These are phyloP conservation scores for Articulospora tetracladia DNA, from an alignment of 495 filamentous ascomycete species.

Conservation along the genomic window DNA sequence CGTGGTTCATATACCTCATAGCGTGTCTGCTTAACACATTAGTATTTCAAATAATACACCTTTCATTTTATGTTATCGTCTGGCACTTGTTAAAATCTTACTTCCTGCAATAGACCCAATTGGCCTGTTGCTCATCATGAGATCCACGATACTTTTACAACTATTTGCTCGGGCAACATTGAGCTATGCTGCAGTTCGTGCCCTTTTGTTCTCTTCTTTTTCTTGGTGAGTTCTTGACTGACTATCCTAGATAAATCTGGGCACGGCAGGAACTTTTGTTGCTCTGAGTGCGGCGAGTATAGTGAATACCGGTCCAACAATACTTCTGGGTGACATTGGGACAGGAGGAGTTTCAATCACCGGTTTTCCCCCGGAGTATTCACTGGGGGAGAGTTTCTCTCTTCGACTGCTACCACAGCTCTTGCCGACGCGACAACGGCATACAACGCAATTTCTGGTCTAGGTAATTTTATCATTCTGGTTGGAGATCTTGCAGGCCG, in stretches of 20 bases:
- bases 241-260: slow-evolving; percentile 3
- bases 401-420: not conserved
- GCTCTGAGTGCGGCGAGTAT: not conserved
- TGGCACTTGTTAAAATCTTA: too few relatives aligned
- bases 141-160: too few relatives aligned
- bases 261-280: not conserved
- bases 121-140: too few relatives aligned
- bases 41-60: too few relatives aligned
- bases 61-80: too few relatives aligned
- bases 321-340: slow-evolving; percentile 7
- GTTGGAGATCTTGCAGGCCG: slow-evolving; percentile 3
- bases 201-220: not conserved
- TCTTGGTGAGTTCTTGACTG: not conserved
- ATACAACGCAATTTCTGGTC: not conserved
- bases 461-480: not conserved
- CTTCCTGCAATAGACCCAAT: too few relatives aligned
- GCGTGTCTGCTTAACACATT: too few relatives aligned
- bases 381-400: not conserved
- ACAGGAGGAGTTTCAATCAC: slow-evolving; percentile 4
- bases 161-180: too few relatives aligned
- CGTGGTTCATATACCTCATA: too few relatives aligned
- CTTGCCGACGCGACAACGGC: slow-evolving; percentile 5
- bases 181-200: too few relatives aligned
- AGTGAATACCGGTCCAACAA: slow-evolving; percentile 8
- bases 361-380: slow-evolving; percentile 8